These are phyloP conservation scores for Rugonectria rugulosa DNA, from an alignment of 2,329 filamentous ascomycete species.

Conservation along the genomic window DNA sequence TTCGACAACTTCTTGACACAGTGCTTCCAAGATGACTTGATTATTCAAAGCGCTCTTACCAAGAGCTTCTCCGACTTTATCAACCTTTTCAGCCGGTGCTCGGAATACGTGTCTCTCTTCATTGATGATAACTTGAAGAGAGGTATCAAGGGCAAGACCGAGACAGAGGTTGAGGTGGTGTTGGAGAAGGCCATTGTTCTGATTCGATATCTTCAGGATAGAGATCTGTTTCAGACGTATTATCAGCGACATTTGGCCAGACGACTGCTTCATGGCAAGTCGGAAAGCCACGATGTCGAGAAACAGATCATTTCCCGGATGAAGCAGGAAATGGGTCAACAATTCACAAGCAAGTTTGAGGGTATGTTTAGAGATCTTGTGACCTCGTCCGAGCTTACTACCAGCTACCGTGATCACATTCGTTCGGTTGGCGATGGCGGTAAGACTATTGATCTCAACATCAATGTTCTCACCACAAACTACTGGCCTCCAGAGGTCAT, in stretches of 20 bases:
- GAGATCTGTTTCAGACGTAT: conserved; percentile 95
- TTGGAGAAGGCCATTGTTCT: conserved; percentile 90
- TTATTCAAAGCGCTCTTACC: conserved; percentile 82
- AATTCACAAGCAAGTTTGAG: conserved; percentile 92
- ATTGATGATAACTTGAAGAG: conserved; percentile 97
- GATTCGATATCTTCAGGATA: conserved; percentile 87
- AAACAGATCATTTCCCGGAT: conserved; percentile 96
- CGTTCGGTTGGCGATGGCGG: conserved; percentile 56
- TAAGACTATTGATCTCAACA: conserved; percentile 74
- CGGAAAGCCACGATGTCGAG: conserved; percentile 89
- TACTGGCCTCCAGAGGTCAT: conserved; percentile 95
- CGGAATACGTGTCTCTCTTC: conserved; percentile 94
- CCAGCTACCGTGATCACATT: conserved; percentile 76
- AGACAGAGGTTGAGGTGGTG: conserved; percentile 82
- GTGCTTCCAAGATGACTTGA: conserved; percentile 78
- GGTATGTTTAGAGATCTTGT: conserved; percentile 98
- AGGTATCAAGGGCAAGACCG: conserved; percentile 91
- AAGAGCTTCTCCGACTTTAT: conserved; percentile 93
- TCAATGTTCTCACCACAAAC: conserved; percentile 89
- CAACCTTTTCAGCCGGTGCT: conserved; percentile 84
- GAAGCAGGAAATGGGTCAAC: conserved; percentile 95
- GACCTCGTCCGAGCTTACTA: conserved; percentile 82
- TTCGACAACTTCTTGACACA: conserved; percentile 80
- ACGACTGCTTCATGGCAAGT: conserved; percentile 86
- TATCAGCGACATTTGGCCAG: conserved; percentile 97